Evolutionary conservation across 2,329 filamentous ascomycete species (phyloP), one percentile per base, ranked within the genome.

Genomic region (Colletotrichum tropicale): DNA sequence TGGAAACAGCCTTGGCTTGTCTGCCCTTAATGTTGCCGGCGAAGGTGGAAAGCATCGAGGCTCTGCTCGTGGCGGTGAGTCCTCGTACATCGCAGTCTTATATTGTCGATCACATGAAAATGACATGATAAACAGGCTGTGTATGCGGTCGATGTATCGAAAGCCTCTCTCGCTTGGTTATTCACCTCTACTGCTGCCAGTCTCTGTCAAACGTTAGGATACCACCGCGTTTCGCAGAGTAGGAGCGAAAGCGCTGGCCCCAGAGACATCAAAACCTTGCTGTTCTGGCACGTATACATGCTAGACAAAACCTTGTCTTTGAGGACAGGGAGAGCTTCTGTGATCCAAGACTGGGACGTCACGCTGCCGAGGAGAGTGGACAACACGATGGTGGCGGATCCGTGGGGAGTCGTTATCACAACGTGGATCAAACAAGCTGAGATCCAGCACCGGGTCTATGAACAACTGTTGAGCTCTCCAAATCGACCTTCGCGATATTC

Each of bases 81-180:
- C n/a, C 6, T 21, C 13, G 30, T 38, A 21, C 32, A 3, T n/a
- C 24, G 13, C 13, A 9, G 8, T 32, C 15, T 28, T 21, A 48
- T 48, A 3, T 48, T 48, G 18, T 48, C 43, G n/a, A 48, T 30
- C 15, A 58, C n/a, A 21, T 26, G 32, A 38, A 2, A 18, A 26
- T 70, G 6, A 72, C 13, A 52, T 32, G 43, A 26, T 34, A 30
- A 9, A 18, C 66, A 93, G 90, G 87, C 90, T 6, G 84, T 91
- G n/a, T 91, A 93, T 78, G 88, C 91, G 15, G 88, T 93, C 64
- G 91, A 93, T 76, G 86, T 89, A 16, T 92, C 91, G 5, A 90
- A 91, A 52, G 91, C 91, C 1, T 91, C 91, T 0, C 86, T 94
- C 5, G 91, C 90, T n/a, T 93, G 91, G 89, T 89, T 91, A n/a